These are phyloP conservation scores for Fagus sylvatica DNA, from an alignment of 306 rosid genomes.

Conservation along the genomic window DNA sequence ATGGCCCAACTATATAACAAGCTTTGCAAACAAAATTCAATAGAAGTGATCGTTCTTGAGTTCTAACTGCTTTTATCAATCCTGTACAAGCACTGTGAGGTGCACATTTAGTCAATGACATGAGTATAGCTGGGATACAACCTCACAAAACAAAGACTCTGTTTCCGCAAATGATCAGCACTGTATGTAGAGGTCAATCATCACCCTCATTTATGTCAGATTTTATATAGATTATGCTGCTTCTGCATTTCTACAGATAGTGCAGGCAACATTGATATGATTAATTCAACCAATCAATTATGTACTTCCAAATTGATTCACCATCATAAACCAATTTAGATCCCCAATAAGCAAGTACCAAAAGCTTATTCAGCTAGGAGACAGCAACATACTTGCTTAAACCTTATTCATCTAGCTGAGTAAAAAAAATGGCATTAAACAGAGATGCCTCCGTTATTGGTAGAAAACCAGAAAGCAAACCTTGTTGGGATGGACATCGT, in stretches of 20 bases:
- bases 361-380: background rate
- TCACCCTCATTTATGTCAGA: background rate
- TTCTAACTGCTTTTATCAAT: background rate
- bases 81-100: background rate
- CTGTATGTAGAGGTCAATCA: background rate
- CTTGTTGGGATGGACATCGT: slow-evolving; percentile 95
- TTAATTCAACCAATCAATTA: background rate
- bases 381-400: background rate
- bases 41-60: background rate
- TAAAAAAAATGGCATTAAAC: slow-evolving; percentile 6
- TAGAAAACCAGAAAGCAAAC: slow-evolving; percentile 43
- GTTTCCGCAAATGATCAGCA: slow-evolving; percentile 3
- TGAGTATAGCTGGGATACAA: slow-evolving; percentile 6
- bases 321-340: slow-evolving; percentile 19
- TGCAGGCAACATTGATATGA: slow-evolving; percentile 4
- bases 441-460: slow-evolving; percentile 2
- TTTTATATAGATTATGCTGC: background rate
- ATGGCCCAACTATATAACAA: background rate
- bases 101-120: background rate
- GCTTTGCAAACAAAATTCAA: background rate
- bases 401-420: background rate
- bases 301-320: slow-evolving; percentile 8
- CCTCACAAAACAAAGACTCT: background rate
- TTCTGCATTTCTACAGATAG: slow-evolving; percentile 3
- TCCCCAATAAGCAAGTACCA: slow-evolving; percentile 2